Percentiles rank a stretch among this genome's conserved stretches.
phyloP scores from a whole-genome alignment of 345 rosid species.

The Pelargonium nanum region DNA sequence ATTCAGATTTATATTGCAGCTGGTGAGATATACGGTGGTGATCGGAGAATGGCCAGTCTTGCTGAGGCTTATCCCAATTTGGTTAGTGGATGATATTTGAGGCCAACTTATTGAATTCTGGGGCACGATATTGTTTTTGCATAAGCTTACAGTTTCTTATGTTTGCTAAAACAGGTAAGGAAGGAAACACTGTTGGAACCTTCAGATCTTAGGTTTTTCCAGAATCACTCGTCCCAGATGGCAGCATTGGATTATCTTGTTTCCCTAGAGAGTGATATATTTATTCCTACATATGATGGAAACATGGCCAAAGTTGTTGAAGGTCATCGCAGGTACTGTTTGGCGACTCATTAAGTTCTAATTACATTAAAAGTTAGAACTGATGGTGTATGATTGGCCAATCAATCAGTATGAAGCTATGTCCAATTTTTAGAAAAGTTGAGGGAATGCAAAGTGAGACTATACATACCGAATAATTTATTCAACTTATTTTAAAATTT shows the following conservation, averaged over 20 bases:
- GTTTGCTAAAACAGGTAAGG: too few relatives aligned
- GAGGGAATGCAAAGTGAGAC: too few relatives aligned
- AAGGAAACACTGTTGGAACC: constrained; percentile 18
- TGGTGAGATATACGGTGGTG: constrained; percentile 43
- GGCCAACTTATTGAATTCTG: too few relatives aligned
- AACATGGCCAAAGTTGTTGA: constrained; percentile 31
- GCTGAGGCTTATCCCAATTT: constrained; percentile 26
- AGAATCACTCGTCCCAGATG: constrained; percentile 32
- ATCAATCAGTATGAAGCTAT: too few relatives aligned
- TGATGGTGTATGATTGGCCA: too few relatives aligned
- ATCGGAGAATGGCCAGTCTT: constrained; percentile 28
- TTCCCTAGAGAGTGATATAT: constrained; percentile 35
- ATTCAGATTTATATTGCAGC: constrained; percentile 43
- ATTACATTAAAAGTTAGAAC: too few relatives aligned
- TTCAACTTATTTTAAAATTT: too few relatives aligned
- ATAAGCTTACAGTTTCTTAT: too few relatives aligned
- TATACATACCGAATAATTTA: too few relatives aligned
- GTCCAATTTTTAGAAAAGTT: too few relatives aligned
- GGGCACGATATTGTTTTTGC: too few relatives aligned
- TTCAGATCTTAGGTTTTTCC: constrained; percentile 23
- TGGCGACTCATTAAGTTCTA: too few relatives aligned
- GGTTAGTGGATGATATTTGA: constrained; percentile 29
- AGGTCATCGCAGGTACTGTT: constrained; percentile 41
- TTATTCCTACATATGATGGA: constrained; percentile 26
- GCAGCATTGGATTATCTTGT: constrained; percentile 41